Base-by-base conservation (phyloP, 176 grass and related monocot genomes). In the Ensete ventricosum region DNA sequence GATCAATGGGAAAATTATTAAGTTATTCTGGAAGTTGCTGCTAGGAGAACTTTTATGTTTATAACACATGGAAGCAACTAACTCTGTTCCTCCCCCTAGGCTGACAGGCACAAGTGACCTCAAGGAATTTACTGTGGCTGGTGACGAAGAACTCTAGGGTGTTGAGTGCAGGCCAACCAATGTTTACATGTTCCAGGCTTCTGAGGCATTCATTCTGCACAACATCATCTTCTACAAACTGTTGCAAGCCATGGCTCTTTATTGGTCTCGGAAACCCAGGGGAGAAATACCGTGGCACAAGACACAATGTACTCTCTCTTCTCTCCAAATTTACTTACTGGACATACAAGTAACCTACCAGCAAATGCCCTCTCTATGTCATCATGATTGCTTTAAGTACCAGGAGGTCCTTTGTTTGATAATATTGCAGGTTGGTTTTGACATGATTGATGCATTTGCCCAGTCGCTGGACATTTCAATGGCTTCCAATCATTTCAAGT, bases 361-460 rank as follows among this genome's bases (percentile, higher is more conserved):
- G 27, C 14, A 43, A 19, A 70, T 19, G 11, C 11, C 7, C 1
- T 43, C 14, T 50, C 34, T 51, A 24, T 50, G 8, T 51, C 17
- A 52, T 70, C 48, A 50, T 50, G 48, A 2, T 65, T 65, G 9
- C 22, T 69, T 43, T 69, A 70, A 50, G 17, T 14, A 20, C 43
- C 34, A 24, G 4, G 63, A 65, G 63, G 23, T 21, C 12, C 34
- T 43, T 43, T 48, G n/a, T 65, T 3, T 70, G 14, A 21, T 43
- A 50, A 19, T 51, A 1, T 70, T 82, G 27, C 82, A 97, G 90
- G 94, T 88, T 85, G 94, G 94, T n/a, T 93, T 93, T 77, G 82
- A 93, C 83, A 89, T 89, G 90, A 93, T 98, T 79, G 90, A 93
- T 76, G 80, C 78, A 20, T 98, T 98, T 80, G 88, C 94, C n/a